Evolutionary conservation across 2,329 filamentous ascomycete genomes (phyloP), one percentile per base, ranked within the genome.

Genomic region (Diplodia intermedia): DNA sequence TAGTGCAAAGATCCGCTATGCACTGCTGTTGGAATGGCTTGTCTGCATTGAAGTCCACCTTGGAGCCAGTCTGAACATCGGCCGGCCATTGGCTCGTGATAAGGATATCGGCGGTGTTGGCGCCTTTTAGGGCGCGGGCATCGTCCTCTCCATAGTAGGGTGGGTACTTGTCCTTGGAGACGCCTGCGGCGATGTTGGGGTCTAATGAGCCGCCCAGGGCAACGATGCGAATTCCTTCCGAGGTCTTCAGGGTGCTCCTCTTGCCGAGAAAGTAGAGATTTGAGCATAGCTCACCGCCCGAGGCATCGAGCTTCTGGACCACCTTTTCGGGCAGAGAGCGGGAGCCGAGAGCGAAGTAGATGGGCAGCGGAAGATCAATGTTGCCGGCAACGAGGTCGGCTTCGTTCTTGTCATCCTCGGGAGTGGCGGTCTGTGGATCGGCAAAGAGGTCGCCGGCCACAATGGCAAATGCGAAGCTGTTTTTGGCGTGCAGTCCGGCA

Each of bases 251-350:
- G 15, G 90, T 89, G 70, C 91, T 92, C 74, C 93, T 90, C 79
- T 95, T 96, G 68, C 92, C 94, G 0, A 99, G 86, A 74, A 91
- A 97, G 79, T 92, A 92, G 12, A 99, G 86, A 76, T 99, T 98
- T n/a, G 90, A 86, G 77, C 93, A 97, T 20, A 99, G 85, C 74
- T 90, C 88, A 70, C 85, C 83, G 70, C 79, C 90, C 70, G 91
- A 88, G 40, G 86, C 86, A 75, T 92, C 86, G 65, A 98, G 85
- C 76, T 89, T 93, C 74, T 91, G 87, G 23, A 91, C 83, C 26
- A 97, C 86, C 36, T 83, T 81, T 3, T 84, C 79, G 0, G 95
- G 95, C 6, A 99, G 83, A n/a, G 89, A 81, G 56, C 85, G 85
- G 47, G 84, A 89, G 72, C 92, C 93, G 69, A 97, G 84, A 2